A percentile compares a stretch with the other conserved stretches of the same genome.
phyloP scores from a whole-genome alignment of 345 rosid genomes.

The Viola odorata region DNA sequence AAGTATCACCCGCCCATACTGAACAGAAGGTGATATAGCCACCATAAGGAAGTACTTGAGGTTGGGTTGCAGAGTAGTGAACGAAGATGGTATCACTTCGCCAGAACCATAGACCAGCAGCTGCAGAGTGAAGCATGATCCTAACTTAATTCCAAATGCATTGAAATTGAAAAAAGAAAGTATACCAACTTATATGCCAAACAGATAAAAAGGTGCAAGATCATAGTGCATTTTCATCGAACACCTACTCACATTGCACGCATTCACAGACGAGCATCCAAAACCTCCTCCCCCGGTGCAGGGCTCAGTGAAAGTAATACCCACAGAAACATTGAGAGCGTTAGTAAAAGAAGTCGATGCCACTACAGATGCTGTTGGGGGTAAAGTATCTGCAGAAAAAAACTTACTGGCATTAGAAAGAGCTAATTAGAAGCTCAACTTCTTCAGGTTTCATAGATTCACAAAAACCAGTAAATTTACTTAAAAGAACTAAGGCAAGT shows the following conservation, averaged over 20 bases:
- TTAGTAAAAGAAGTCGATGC: conserved; percentile 67
- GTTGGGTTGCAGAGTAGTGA: conserved; percentile 45
- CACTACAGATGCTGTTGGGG: conserved; percentile 67
- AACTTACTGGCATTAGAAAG: conserved; percentile 13
- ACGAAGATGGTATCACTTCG: conserved; percentile 72
- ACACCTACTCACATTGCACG: conserved; percentile 88
- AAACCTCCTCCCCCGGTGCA: conserved; percentile 73
- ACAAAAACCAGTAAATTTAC: conserved; percentile 6
- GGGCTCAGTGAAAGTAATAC: conserved; percentile 69
- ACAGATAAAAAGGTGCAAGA: not conserved
- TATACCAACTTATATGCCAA: too few relatives aligned
- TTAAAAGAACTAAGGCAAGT: conserved; percentile 19
- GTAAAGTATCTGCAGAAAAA: conserved; percentile 60
- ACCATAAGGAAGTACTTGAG: conserved; percentile 68
- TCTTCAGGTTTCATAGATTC: conserved; percentile 2
- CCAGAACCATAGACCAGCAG: conserved; percentile 88
- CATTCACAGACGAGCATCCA: conserved; percentile 62
- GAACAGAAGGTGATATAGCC: conserved; percentile 44
- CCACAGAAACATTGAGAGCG: conserved; percentile 63
- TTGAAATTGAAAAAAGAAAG: too few relatives aligned
- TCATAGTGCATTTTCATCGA: conserved; percentile 13
- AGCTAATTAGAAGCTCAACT: not conserved
- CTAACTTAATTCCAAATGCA: not conserved
- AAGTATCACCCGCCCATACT: conserved; percentile 59
- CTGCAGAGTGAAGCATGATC: conserved; percentile 48